Conservation (phyloP, 768 basidiomycete genomes). For the Serendipita vermifera region DNA sequence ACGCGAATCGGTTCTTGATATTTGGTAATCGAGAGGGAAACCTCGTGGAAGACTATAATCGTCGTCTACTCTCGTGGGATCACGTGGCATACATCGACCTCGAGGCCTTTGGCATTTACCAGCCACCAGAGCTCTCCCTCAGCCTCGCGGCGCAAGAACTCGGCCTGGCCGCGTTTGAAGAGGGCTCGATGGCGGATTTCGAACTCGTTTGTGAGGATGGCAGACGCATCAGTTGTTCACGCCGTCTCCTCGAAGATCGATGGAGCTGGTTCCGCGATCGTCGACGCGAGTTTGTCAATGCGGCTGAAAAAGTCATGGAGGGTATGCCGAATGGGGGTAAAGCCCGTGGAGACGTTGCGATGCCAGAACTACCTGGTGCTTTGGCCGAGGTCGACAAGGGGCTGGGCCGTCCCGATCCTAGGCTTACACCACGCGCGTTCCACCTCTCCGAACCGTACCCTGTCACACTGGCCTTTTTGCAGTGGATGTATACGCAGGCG, state of each 20-base stretch:
- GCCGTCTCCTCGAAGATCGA: slow-evolving; percentile 71
- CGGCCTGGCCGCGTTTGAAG: slow-evolving; percentile 73
- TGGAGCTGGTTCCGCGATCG: slow-evolving; percentile 94
- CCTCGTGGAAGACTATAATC: slow-evolving; percentile 85
- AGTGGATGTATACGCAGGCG: slow-evolving; percentile 85
- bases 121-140: slow-evolving; percentile 44
- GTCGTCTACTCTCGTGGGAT: slow-evolving; percentile 80
- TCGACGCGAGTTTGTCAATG: slow-evolving; percentile 42
- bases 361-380: slow-evolving; percentile 9
- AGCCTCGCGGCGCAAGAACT: slow-evolving; percentile 69
- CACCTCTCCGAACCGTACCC: slow-evolving; percentile 81
- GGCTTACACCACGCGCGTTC: slow-evolving; percentile 66
- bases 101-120: slow-evolving; percentile 93
- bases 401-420: slow-evolving; percentile 50
- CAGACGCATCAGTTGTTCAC: slow-evolving; percentile 65
- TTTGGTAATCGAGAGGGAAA: slow-evolving; percentile 85
- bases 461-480: slow-evolving; percentile 74
- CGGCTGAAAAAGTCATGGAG: slow-evolving; percentile 44
- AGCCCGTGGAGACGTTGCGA: slow-evolving; percentile 21
- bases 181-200: slow-evolving; percentile 73
- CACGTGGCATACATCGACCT: slow-evolving; percentile 83
- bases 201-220: slow-evolving; percentile 89
- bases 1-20: slow-evolving; percentile 72
- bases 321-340: slow-evolving; percentile 30
- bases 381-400: slow-evolving; percentile 6